Evolutionary conservation across 139 green algal genomes (phyloP).

Genomic region (Volvox reticuliferus): DNA sequence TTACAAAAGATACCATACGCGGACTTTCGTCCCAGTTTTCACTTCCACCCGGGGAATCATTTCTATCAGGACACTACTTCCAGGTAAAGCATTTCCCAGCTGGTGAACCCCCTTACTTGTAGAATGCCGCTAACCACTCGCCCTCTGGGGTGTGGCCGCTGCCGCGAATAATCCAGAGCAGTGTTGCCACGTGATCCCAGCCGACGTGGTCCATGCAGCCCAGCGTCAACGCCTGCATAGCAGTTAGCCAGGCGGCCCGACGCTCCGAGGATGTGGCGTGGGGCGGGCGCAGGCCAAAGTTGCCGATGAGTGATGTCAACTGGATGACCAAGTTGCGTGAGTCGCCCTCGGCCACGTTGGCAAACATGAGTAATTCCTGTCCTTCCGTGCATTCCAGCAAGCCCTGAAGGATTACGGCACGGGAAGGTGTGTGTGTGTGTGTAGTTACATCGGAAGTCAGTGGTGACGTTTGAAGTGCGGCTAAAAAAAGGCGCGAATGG

Average conservation of each 20-base stretch:
- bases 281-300: background rate
- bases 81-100: too few relatives aligned
- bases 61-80: too few relatives aligned
- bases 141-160: background rate
- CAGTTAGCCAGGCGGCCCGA: background rate
- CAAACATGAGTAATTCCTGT: background rate
- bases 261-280: background rate
- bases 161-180: background rate
- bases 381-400: slow-evolving; percentile 2
- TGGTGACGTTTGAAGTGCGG: too few relatives aligned
- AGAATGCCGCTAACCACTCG: slow-evolving; percentile 14
- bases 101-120: background rate
- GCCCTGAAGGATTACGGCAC: background rate
- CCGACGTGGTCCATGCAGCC: background rate
- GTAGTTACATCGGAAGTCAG: too few relatives aligned
- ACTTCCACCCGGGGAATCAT: too few relatives aligned
- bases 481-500: too few relatives aligned
- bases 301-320: background rate
- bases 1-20: too few relatives aligned
- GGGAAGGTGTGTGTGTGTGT: too few relatives aligned
- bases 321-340: background rate
- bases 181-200: background rate
- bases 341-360: background rate
- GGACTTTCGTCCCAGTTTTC: too few relatives aligned
- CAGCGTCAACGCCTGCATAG: slow-evolving; percentile 10